phyloP scores from a whole-genome alignment of 345 rosid genomes.

The Eucalyptus marginata region DNA sequence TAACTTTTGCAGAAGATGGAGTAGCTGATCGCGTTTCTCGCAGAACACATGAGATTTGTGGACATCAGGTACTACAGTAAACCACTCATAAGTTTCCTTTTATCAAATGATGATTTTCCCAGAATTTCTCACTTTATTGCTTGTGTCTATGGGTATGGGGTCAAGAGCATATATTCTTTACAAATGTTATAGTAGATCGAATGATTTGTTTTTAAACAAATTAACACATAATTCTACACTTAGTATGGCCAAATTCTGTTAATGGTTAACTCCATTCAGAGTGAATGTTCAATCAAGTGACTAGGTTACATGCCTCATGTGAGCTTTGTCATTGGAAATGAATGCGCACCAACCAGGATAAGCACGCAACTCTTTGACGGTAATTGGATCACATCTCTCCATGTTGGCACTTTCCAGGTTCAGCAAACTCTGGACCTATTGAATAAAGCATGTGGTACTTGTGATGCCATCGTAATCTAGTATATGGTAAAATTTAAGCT shows the following conservation, averaged over 20 bases:
- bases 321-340: not conserved
- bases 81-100: not conserved
- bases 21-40: conserved; percentile 92
- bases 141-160: not conserved
- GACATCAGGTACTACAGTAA: conserved; percentile 63
- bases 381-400: not conserved
- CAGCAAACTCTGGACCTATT: not conserved
- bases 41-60: conserved; percentile 92
- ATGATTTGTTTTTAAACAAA: not conserved
- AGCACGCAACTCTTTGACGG: not conserved
- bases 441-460: not conserved
- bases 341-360: not conserved
- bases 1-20: conserved; percentile 91
- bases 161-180: not conserved
- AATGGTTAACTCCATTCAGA: not conserved
- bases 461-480: not conserved
- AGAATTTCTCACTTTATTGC: not conserved
- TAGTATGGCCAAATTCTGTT: not conserved
- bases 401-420: not conserved
- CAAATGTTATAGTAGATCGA: not conserved
- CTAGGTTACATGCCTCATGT: not conserved
- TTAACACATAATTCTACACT: not conserved
- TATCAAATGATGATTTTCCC: not conserved
- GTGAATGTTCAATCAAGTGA: not conserved
- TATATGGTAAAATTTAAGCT: not conserved